These are phyloP conservation scores for Crithidia sp. DNA, from an alignment of 208 protist genomes.

Conservation along the genomic window DNA sequence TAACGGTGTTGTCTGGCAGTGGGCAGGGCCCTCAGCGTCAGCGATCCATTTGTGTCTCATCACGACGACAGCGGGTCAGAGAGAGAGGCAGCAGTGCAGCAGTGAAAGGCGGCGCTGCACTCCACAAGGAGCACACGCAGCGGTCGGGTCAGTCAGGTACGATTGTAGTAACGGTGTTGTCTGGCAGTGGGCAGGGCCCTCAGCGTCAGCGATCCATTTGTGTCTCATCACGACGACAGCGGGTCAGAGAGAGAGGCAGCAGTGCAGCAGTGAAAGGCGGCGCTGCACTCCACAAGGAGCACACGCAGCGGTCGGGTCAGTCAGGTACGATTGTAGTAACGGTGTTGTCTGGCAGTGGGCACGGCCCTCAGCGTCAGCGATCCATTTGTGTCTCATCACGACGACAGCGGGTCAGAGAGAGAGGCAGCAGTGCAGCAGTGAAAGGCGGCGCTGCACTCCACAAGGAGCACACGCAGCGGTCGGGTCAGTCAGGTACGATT, in stretches of 20 bases:
- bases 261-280: no score
- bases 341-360: not conserved
- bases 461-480: no score
- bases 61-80: not conserved
- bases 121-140: no score
- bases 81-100: not conserved
- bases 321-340: not conserved
- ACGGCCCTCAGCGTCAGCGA: no score
- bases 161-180: slow-evolving; percentile 17
- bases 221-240: slow-evolving; percentile 8
- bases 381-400: no score
- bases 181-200: slow-evolving; percentile 15
- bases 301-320: no score
- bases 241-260: not conserved
- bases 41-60: slow-evolving; percentile 29
- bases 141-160: not conserved
- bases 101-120: no score
- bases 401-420: no score
- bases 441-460: no score
- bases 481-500: no score
- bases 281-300: no score
- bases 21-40: slow-evolving; percentile 23
- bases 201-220: slow-evolving; percentile 28
- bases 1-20: slow-evolving; percentile 24
- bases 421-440: no score